Base-by-base conservation (phyloP, 139 green algal genomes). In the Chlamydomonas schloesseri region DNA sequence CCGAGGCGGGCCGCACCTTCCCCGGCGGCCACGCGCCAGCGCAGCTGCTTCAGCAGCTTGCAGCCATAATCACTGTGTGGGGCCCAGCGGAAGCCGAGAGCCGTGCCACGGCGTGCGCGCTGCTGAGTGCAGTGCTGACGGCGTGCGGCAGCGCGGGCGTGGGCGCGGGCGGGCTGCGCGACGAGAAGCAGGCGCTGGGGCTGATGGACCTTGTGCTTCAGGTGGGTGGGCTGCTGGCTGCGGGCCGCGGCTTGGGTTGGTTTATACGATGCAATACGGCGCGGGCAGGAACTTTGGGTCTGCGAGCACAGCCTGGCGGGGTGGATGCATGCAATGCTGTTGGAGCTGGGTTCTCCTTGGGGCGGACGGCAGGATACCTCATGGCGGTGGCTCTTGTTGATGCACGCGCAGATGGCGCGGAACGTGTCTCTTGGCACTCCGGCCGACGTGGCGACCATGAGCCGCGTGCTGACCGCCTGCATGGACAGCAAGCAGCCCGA, bases 111-210 rank as follows among this genome's bases (percentile, higher is more conserved):
- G 68, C 80, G 31, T 69, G 67, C 33, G 58, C 67, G 64, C 74
- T 89, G 37, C 65, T 84, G 68, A 33, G 21, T 1, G 64, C 46
- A 3, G 64, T 82, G 74, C 62, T 88, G 74, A 23, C 47, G 46
- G 60, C 83, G 6, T 75, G 70, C 72, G 64, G 71, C 24, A 60
- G 53, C 2, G 42, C 42, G 6, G 42, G 42, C 42, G 42, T 50
- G 42, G 42, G 42, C 42, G 5, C 42, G 42, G 42, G 42, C 42
- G 73, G 73, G 31, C 64, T 88, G 53, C 60, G 83, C 1, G 83
- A 88, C 71, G 83, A 88, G 57, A 87, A 87, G 70, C 70, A 81
- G 71, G 81, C 81, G 60, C 69, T 87, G 70, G 69, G 71, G 20
- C 70, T 87, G 26, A 79, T 79, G 58, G 69, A 87, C 36, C 33